Conservation (phyloP, 257 asterid genomes). For the Galeopsis tetrahit region DNA sequence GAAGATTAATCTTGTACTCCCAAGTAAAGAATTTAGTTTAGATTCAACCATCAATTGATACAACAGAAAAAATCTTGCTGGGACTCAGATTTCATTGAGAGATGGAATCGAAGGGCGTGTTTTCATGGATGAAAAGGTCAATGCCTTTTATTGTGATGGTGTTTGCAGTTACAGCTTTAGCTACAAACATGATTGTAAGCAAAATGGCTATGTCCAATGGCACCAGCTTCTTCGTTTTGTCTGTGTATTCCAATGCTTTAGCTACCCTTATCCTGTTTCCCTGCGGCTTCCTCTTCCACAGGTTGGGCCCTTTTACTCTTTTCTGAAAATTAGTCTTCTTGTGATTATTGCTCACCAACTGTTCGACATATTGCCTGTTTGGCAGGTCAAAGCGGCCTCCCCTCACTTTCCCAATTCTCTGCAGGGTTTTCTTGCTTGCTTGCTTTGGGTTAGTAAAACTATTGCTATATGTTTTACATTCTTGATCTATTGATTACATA, state of each 20-base stretch:
- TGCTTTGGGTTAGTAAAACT: conserved; percentile 45
- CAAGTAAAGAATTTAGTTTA: not conserved
- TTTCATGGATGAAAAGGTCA: conserved; percentile 38
- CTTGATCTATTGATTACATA: not conserved
- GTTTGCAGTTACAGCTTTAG: conserved; percentile 47
- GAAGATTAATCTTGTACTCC: not conserved
- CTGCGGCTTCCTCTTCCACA: conserved; percentile 46
- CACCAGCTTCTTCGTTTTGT: conserved; percentile 52
- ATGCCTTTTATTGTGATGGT: conserved; percentile 55
- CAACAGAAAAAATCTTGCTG: not conserved
- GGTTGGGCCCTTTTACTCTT: conserved; percentile 24
- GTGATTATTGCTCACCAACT: not conserved
- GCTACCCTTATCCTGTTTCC: conserved; percentile 60
- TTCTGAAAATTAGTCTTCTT: not conserved
- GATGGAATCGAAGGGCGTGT: conserved; percentile 23
- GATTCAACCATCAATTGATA: not conserved
- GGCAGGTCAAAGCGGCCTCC: conserved; percentile 56
- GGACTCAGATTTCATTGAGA: not conserved
- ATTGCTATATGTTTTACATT: not conserved
- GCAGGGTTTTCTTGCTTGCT: conserved; percentile 62
- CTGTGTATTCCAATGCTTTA: conserved; percentile 49
- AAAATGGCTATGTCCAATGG: conserved; percentile 62
- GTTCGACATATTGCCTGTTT: conserved; percentile 26
- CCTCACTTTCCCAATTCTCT: conserved; percentile 47
- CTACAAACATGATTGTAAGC: conserved; percentile 50